These are phyloP conservation scores for Daedalea quercina DNA, from an alignment of 768 basidiomycete genomes.

Conservation along the genomic window DNA sequence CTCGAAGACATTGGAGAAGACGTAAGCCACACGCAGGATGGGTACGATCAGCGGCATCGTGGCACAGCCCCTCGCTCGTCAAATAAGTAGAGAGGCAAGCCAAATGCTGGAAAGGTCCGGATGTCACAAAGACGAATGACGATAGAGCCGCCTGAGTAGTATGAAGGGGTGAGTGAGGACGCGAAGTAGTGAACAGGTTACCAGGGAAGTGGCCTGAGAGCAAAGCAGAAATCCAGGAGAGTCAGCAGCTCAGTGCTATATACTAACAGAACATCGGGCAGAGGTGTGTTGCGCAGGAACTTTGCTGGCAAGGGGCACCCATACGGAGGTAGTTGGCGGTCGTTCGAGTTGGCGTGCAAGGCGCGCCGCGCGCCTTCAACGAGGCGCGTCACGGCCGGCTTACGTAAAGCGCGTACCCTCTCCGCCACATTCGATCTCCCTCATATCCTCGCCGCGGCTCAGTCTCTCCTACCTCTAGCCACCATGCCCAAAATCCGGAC, in stretches of 20 bases:
- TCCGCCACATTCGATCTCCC: conserved; percentile 1
- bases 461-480: not conserved
- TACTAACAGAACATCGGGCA: not conserved
- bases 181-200: too few species aligned
- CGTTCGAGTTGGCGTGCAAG: not conserved
- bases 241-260: not conserved
- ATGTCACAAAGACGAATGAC: not conserved
- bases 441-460: not conserved
- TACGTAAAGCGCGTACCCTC: conserved; percentile 12
- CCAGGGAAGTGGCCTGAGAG: not conserved
- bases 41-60: conserved; percentile 66
- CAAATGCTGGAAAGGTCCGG: not conserved
- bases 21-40: conserved; percentile 57
- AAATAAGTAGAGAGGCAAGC: not conserved
- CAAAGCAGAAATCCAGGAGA: not conserved
- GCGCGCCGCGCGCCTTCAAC: conserved; percentile 4
- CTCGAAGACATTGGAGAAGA: conserved; percentile 77
- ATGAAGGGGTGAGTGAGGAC: too few species aligned
- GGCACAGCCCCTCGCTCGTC: not conserved
- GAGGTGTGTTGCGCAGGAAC: not conserved
- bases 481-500: conserved; percentile 92
- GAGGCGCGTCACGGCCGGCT: conserved; percentile 8
- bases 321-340: not conserved
- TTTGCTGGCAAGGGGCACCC: not conserved
- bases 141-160: not conserved